phyloP scores from a whole-genome alignment of 1,284 basidiomycete genomes.

The Sporisorium sorghi region DNA sequence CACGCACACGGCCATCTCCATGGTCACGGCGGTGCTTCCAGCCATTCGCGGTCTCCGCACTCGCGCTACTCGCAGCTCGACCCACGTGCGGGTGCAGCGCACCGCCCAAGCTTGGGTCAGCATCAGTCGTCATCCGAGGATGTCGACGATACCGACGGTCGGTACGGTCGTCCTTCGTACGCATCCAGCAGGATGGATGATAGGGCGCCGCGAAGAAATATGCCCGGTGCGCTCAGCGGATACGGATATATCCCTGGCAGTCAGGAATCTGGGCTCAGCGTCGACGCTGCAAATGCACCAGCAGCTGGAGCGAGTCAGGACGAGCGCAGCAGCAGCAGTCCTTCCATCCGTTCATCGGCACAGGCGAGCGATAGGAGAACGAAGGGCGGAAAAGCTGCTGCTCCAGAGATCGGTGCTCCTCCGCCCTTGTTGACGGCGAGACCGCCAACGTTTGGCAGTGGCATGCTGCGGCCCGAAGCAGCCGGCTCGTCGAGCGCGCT shows the following conservation, averaged over 20 bases:
- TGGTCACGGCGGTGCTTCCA: not conserved
- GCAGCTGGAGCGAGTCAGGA: constrained; percentile 35
- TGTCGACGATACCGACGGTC: constrained; percentile 29
- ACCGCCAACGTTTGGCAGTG: constrained; percentile 3
- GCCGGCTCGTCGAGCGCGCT: not conserved
- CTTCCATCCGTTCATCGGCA: constrained; percentile 58
- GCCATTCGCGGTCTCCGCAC: constrained; percentile 12
- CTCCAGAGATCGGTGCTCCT: constrained; percentile 23
- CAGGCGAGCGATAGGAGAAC: constrained; percentile 38
- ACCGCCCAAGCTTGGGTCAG: constrained; percentile 22
- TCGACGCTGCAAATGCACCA: constrained; percentile 16
- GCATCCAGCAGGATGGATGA: constrained; percentile 6
- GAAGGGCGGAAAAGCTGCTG: constrained; percentile 1
- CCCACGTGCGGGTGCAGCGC: constrained; percentile 4
- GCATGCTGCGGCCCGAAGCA: not conserved
- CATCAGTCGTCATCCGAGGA: constrained; percentile 45
- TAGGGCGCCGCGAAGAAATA: constrained; percentile 7
- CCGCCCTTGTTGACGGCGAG: constrained; percentile 24
- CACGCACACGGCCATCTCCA: constrained; percentile 1
- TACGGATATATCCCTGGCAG: constrained; percentile 66
- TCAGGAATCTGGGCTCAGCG: constrained; percentile 60
- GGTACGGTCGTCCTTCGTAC: constrained; percentile 10
- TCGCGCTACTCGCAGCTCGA: constrained; percentile 23
- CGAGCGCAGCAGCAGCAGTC: constrained; percentile 49
- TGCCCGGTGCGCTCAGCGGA: constrained; percentile 56